Percentiles rank a stretch among this genome's conserved stretches.
phyloP scores from a whole-genome alignment of 2,329 filamentous ascomycete species.

The Thielaviopsis cerberus region DNA sequence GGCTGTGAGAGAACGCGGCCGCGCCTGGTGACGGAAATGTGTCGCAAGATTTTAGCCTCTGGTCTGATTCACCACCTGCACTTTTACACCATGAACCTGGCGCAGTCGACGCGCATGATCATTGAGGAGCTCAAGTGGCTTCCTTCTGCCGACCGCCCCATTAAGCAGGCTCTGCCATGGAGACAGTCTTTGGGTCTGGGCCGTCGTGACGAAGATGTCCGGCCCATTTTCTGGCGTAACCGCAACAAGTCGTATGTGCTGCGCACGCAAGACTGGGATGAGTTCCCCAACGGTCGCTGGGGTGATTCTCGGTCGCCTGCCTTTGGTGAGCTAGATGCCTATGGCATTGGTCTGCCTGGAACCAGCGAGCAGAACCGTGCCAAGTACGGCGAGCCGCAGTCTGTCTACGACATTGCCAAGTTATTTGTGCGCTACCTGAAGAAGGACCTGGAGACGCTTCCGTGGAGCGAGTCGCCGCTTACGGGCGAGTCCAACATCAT shows the following conservation, averaged over 20 bases:
- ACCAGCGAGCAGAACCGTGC: slow-evolving; percentile 92
- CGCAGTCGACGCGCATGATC: slow-evolving; percentile 82
- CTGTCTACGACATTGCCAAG: slow-evolving; percentile 59
- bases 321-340: slow-evolving; percentile 86
- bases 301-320: slow-evolving; percentile 91
- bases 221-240: slow-evolving; percentile 97
- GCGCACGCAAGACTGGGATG: slow-evolving; percentile 95
- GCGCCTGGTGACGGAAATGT: slow-evolving; percentile 79
- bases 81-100: slow-evolving; percentile 99
- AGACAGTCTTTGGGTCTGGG: slow-evolving; percentile 81
- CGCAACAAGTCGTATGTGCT: slow-evolving; percentile 88
- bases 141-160: slow-evolving; percentile 56
- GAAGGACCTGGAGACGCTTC: slow-evolving; percentile 61
- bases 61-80: slow-evolving; percentile 70
- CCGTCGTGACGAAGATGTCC: slow-evolving; percentile 80
- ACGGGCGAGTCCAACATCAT: slow-evolving; percentile 66
- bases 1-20: slow-evolving; percentile 76
- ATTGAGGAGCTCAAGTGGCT: slow-evolving; percentile 74
- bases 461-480: slow-evolving; percentile 86
- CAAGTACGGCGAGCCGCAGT: slow-evolving; percentile 75
- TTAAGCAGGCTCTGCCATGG: slow-evolving; percentile 88
- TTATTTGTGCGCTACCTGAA: slow-evolving; percentile 75
- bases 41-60: slow-evolving; percentile 61
- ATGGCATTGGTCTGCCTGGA: slow-evolving; percentile 82
- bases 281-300: slow-evolving; percentile 97